A percentile compares a stretch with the other conserved stretches of the same genome.
Conservation (phyloP, 2,329 filamentous ascomycete genomes). For the Cercospora beticola region DNA sequence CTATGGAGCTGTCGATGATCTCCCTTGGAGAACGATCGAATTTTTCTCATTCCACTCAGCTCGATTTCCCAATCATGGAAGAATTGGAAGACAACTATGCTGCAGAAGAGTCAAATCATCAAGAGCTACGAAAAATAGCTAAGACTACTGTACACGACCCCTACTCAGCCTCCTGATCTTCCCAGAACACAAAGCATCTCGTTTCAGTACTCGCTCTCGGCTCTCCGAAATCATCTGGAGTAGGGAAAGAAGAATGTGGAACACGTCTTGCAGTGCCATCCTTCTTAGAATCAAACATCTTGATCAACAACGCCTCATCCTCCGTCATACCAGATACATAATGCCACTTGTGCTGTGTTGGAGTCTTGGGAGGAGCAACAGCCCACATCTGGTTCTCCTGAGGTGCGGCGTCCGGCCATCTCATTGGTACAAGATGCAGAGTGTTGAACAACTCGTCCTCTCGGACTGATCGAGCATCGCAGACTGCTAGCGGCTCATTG, state of each 20-base stretch:
- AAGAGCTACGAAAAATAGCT: background rate
- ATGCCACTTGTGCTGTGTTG: conserved; percentile 14
- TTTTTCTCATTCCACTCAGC: too few species aligned
- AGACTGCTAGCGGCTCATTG: conserved; percentile 11
- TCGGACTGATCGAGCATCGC: conserved; percentile 10
- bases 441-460: conserved; percentile 14
- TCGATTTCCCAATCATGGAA: too few species aligned
- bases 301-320: conserved; percentile 9
- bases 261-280: conserved; percentile 6
- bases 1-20: too few species aligned
- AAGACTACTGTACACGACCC: background rate
- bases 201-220: conserved; percentile 11
- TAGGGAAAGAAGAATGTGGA: conserved; percentile 11
- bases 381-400: conserved; percentile 10
- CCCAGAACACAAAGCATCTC: conserved; percentile 12
- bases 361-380: background rate
- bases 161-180: conserved; percentile 12
- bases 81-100: too few species aligned
- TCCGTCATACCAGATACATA: conserved; percentile 9
- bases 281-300: conserved; percentile 12
- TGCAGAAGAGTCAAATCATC: too few species aligned
- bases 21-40: too few species aligned
- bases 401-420: conserved; percentile 2
- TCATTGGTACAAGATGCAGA: conserved; percentile 13
- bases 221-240: conserved; percentile 10